A percentile compares a stretch with the other conserved stretches of the same genome.
phyloP scores from a whole-genome alignment of 768 basidiomycete genomes.

The Termitomyces titanicus region DNA sequence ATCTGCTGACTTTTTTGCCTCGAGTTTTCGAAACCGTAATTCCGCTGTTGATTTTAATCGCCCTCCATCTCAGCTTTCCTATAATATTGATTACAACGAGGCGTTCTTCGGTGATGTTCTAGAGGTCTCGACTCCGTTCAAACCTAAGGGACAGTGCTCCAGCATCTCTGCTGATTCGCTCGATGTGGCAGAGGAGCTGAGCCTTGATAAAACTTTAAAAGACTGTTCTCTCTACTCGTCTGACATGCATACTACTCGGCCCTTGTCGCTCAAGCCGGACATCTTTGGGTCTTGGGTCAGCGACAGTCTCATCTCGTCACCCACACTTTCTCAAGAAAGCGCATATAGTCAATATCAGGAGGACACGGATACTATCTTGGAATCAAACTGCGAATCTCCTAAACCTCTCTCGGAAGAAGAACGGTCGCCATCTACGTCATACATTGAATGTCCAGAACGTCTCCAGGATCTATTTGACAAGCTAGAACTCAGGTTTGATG shows the following conservation, averaged over 20 bases:
- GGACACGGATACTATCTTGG: background rate
- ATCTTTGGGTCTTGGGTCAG: slow-evolving; percentile 31
- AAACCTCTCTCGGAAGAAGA: background rate
- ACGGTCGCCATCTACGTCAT: background rate
- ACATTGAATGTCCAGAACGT: background rate
- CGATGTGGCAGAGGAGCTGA: background rate
- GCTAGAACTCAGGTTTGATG: slow-evolving; percentile 13
- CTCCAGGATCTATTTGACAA: slow-evolving; percentile 17
- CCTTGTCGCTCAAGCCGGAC: slow-evolving; percentile 3
- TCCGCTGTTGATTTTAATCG: slow-evolving; percentile 33
- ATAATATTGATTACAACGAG: slow-evolving; percentile 17
- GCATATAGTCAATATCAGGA: slow-evolving; percentile 11
- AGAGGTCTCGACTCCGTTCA: slow-evolving; percentile 27
- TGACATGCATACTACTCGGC: slow-evolving; percentile 1
- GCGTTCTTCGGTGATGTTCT: slow-evolving; percentile 20
- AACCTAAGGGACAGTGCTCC: slow-evolving; percentile 5
- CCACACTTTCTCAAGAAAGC: slow-evolving; percentile 21
- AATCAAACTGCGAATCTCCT: background rate
- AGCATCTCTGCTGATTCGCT: slow-evolving; percentile 1
- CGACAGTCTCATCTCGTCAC: slow-evolving; percentile 42
- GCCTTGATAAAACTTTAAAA: background rate
- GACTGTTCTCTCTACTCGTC: background rate
- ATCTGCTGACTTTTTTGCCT: slow-evolving; percentile 9
- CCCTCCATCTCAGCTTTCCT: slow-evolving; percentile 35
- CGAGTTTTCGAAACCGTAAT: slow-evolving; percentile 22